Percentiles rank a stretch among this genome's conserved stretches.
These are phyloP conservation scores for Neckera pumila DNA, from an alignment of 225 moss, liverwort and hornwort genomes.

Conservation along the genomic window DNA sequence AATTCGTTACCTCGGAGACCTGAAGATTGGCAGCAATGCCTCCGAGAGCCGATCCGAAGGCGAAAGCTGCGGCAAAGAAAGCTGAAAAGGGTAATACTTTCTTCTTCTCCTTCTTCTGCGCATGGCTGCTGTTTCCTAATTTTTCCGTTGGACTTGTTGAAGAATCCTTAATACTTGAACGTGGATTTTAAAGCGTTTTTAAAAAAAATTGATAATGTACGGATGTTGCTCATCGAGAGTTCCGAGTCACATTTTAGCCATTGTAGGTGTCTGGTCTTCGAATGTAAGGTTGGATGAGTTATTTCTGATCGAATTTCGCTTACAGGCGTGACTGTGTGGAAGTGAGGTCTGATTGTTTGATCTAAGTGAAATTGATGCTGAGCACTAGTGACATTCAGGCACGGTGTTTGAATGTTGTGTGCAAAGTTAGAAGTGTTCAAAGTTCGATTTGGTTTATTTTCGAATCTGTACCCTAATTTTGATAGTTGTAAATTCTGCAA, in stretches of 20 bases:
- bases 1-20: not conserved
- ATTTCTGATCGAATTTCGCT: not conserved
- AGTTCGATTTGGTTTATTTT: not conserved
- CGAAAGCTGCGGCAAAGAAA: slow-evolving; percentile 28
- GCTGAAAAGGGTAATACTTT: slow-evolving; percentile 16
- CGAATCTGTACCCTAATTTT: not conserved
- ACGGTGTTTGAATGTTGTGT: not conserved
- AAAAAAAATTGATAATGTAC: not conserved
- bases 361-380: not conserved
- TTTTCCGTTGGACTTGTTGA: not conserved
- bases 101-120: not conserved
- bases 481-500: not conserved
- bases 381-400: not conserved
- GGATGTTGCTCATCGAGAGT: not conserved
- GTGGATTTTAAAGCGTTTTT: not conserved
- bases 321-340: not conserved
- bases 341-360: not conserved
- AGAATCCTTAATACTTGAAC: not conserved
- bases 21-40: slow-evolving; percentile 10
- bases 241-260: not conserved
- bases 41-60: slow-evolving; percentile 16
- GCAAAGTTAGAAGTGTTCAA: not conserved
- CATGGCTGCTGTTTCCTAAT: not conserved
- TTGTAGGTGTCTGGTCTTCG: not conserved
- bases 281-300: not conserved